phyloP scores from a whole-genome alignment of 495 filamentous ascomycete genomes.

The Daldinia bambusicola region DNA sequence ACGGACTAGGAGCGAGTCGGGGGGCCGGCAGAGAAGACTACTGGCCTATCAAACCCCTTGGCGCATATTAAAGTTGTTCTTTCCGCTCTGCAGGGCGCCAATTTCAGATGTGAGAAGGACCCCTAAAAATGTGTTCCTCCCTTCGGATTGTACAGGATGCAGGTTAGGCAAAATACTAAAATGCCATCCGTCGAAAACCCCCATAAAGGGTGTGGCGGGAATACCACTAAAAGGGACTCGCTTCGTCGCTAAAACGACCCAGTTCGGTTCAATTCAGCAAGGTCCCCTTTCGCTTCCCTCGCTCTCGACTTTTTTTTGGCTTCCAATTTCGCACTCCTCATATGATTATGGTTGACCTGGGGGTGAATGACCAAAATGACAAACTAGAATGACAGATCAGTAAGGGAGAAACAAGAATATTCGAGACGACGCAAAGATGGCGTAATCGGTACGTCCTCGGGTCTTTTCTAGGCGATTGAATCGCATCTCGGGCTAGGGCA shows the following conservation, averaged over 20 bases:
- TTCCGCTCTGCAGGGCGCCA: constrained; percentile 41
- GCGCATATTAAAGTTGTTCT: constrained; percentile 41
- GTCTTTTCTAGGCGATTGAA: constrained; percentile 38
- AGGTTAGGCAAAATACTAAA: constrained; percentile 27
- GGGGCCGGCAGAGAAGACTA: constrained; percentile 26
- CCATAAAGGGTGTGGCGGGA: constrained; percentile 28
- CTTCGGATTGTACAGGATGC: constrained; percentile 32
- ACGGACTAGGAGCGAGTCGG: constrained; percentile 24
- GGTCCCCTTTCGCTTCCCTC: background rate
- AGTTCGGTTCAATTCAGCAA: constrained; percentile 10
- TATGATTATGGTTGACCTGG: background rate
- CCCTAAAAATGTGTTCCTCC: constrained; percentile 26
- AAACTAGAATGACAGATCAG: constrained; percentile 15
- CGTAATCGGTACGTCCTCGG: constrained; percentile 44
- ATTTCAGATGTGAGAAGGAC: constrained; percentile 35
- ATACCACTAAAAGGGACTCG: constrained; percentile 18
- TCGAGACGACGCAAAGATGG: constrained; percentile 33
- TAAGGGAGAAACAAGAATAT: constrained; percentile 17
- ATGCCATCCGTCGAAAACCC: constrained; percentile 34
- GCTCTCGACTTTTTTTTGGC: background rate
- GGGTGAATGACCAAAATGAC: background rate
- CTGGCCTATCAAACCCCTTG: constrained; percentile 32
- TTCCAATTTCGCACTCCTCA: background rate
- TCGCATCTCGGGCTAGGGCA: constrained; percentile 17
- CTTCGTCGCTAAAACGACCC: constrained; percentile 8